These are phyloP conservation scores for Boletus rufocinnamomeus DNA, from an alignment of 768 basidiomycete species.

Conservation along the genomic window DNA sequence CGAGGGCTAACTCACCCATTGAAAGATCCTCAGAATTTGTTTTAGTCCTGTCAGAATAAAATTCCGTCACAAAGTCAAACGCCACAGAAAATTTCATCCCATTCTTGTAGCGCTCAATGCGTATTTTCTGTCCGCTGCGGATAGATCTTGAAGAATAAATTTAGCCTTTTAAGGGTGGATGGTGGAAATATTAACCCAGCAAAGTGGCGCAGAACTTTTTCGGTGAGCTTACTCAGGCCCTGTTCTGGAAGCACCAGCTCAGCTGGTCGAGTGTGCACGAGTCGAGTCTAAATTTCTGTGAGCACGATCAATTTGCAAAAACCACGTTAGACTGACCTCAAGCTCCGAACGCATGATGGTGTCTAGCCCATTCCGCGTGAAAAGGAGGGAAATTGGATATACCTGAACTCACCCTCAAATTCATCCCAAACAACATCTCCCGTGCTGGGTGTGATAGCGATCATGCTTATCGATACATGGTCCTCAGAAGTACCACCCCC, in stretches of 20 bases:
- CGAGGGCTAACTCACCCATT: slow-evolving; percentile 14
- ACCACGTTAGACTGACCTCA: slow-evolving; percentile 52
- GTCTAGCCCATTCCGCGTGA: slow-evolving; percentile 46
- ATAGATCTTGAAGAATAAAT: slow-evolving; percentile 36
- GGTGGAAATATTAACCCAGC: slow-evolving; percentile 48
- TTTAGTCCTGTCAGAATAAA: slow-evolving; percentile 59
- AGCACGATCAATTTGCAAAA: neutral
- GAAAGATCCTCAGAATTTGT: slow-evolving; percentile 40
- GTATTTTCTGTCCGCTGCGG: slow-evolving; percentile 44
- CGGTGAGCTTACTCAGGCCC: slow-evolving; percentile 66
- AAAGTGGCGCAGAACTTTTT: slow-evolving; percentile 74
- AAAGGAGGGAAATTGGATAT: slow-evolving; percentile 1
- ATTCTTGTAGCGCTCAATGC: slow-evolving; percentile 62
- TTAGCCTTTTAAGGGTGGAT: slow-evolving; percentile 10
- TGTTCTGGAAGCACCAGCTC: slow-evolving; percentile 71
- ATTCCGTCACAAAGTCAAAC: slow-evolving; percentile 63
- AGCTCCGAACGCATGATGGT: slow-evolving; percentile 84
- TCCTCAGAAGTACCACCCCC: slow-evolving; percentile 18
- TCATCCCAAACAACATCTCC: slow-evolving; percentile 95
- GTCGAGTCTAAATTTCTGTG: slow-evolving; percentile 64
- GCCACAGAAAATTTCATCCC: slow-evolving; percentile 65
- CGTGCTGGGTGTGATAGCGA: slow-evolving; percentile 81
- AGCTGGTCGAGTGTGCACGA: slow-evolving; percentile 81
- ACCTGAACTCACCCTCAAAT: slow-evolving; percentile 61
- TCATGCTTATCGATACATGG: slow-evolving; percentile 62